Evolutionary conservation across 805 yeast species (phyloP), one percentile per base, ranked within the genome.

Genomic region (Ogataea kodamae): DNA sequence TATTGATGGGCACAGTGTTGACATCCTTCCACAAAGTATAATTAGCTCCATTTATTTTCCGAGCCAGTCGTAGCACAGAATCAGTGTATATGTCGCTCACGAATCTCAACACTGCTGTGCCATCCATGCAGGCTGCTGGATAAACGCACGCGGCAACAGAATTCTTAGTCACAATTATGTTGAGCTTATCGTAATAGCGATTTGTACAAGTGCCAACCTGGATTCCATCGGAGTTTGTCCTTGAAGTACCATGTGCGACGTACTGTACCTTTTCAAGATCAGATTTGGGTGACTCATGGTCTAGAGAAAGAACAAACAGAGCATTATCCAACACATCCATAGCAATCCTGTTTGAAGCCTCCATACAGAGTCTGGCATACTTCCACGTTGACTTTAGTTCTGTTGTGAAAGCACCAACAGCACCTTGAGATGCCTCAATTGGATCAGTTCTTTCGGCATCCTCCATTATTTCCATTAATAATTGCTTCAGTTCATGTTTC

Each of bases 91-190:
- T 68, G 46, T 75, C 81, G 50, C 76, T 64, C 37, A 75, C 67
- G 44, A 72, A 75, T 29, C 81, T 54, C 38, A 75, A 56, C 24
- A 74, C 76, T 2, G 78, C 70, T 4, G 80, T 75, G 30, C 74
- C 68, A 51, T 75, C 81, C 71, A 73, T 72, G 14, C 73, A 65
- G 2, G 76, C 64, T 9, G 74, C 68, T 43, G 76, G 80, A 72
- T 78, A 75, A 13, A 72, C 74, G 30, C 75, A 64, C 4, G 79
- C 81, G 2, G 78, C 78, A 14, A 72, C 75, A 0, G 79, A 68
- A 50, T 75, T 75, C 24, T 64, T 59, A 3, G 79, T 71, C 7
- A 75, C 68, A 11, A 75, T 62, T 30, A 75, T 52, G 48, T 74
- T 78, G 35, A 75, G 56, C 46, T 75, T 75, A 50, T 75, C 81